phyloP scores from a whole-genome alignment of 371 early-diverging fungal genomes.

The Fennellomyces sp. region DNA sequence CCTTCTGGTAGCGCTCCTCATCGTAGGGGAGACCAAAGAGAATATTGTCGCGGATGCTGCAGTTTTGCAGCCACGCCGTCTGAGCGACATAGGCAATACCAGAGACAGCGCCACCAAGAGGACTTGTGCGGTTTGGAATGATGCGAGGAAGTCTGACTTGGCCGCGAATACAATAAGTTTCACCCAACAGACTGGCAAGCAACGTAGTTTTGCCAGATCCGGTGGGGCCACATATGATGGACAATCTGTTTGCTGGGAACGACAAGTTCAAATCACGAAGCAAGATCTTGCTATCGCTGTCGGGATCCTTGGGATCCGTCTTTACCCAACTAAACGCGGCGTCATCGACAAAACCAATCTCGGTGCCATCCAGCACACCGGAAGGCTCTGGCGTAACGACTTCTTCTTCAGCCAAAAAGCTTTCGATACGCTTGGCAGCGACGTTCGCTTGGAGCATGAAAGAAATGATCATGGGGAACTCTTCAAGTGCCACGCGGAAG shows the following conservation, averaged over 20 bases:
- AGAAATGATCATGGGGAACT: constrained; percentile 68
- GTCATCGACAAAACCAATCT: constrained; percentile 52
- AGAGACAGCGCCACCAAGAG: constrained; percentile 44
- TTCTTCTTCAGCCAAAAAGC: constrained; percentile 72
- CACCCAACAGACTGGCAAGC: constrained; percentile 66
- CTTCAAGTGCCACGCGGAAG: constrained; percentile 69
- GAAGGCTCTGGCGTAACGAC: constrained; percentile 27
- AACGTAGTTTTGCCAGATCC: constrained; percentile 86
- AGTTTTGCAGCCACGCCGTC: constrained; percentile 86
- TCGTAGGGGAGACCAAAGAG: constrained; percentile 79
- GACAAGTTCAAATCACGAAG: constrained; percentile 60
- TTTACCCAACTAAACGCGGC: constrained; percentile 60
- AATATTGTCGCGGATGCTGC: constrained; percentile 81
- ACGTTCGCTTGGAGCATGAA: constrained; percentile 70
- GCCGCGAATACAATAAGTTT: constrained; percentile 51
- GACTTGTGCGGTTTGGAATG: not conserved
- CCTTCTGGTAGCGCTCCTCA: constrained; percentile 62
- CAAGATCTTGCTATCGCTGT: constrained; percentile 24
- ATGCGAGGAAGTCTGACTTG: constrained; percentile 50
- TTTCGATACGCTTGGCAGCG: constrained; percentile 70
- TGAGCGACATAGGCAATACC: constrained; percentile 81
- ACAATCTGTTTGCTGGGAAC: constrained; percentile 70
- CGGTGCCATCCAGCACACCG: not conserved
- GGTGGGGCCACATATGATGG: constrained; percentile 78
- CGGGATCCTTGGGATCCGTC: constrained; percentile 3